Evolutionary conservation across 129 eudicot genomes (phyloP).

Genomic region (Erigeron canadensis): DNA sequence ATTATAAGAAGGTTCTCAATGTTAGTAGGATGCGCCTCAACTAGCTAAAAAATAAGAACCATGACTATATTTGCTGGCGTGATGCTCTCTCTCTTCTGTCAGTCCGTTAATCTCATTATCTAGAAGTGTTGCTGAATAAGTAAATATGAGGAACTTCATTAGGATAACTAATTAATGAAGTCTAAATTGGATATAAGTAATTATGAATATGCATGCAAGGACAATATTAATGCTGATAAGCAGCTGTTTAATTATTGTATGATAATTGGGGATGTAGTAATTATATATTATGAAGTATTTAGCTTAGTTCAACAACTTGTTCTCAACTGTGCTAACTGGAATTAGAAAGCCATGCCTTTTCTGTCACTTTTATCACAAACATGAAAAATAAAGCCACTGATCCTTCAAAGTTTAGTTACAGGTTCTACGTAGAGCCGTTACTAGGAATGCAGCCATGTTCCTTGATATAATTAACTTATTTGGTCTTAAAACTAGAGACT

Average conservation of each 20-base stretch:
- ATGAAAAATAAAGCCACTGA: too few relatives aligned
- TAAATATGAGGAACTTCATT: slow-evolving; percentile 15
- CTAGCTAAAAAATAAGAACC: slow-evolving; percentile 24
- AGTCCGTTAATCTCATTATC: slow-evolving; percentile 24
- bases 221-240: slow-evolving; percentile 17
- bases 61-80: slow-evolving; percentile 18
- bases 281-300: not conserved
- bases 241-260: slow-evolving; percentile 10
- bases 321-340: too few relatives aligned
- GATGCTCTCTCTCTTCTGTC: slow-evolving; percentile 91
- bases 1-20: not conserved
- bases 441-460: too few relatives aligned
- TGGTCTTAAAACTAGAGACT: too few relatives aligned
- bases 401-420: too few relatives aligned
- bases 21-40: slow-evolving; percentile 21
- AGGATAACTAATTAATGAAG: slow-evolving; percentile 8
- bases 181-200: slow-evolving; percentile 12
- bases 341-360: too few relatives aligned
- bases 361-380: too few relatives aligned
- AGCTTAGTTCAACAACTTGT: too few relatives aligned
- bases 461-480: too few relatives aligned
- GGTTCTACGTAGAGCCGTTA: too few relatives aligned
- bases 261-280: not conserved
- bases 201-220: slow-evolving; percentile 11
- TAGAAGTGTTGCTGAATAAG: slow-evolving; percentile 21